A percentile compares a stretch with the other conserved stretches of the same genome.
Conservation (phyloP, 140 eudicot genomes). For the Oenanthe javanica region DNA sequence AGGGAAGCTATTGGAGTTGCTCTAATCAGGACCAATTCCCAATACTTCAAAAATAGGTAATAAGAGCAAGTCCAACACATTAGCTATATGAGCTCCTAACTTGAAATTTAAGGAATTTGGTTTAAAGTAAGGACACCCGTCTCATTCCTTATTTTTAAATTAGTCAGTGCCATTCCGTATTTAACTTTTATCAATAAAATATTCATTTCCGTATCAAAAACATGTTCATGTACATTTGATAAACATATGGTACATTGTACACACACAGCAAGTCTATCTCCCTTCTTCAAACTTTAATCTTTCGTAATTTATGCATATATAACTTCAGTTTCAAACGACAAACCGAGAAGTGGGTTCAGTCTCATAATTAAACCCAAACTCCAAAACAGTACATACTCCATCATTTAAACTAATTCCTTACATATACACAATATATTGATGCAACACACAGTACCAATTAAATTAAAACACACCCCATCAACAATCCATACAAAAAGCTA, state of each 20-base stretch:
- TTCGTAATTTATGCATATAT: not conserved
- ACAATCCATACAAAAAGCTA: not conserved
- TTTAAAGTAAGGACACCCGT: too few species aligned
- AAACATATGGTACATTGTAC: not conserved
- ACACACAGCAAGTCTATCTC: not conserved
- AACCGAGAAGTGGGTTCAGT: too few species aligned
- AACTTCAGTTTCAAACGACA: not conserved
- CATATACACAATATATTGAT: not conserved
- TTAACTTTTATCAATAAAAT: too few species aligned
- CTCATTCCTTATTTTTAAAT: too few species aligned
- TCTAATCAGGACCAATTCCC: not conserved
- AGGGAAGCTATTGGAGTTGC: too few species aligned
- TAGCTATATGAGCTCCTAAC: too few species aligned
- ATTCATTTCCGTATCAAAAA: not conserved
- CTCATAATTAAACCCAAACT: not conserved
- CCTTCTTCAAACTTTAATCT: not conserved
- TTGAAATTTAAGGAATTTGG: too few species aligned
- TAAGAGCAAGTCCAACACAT: too few species aligned
- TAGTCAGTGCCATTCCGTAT: too few species aligned
- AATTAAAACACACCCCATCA: not conserved
- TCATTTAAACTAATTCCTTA: not conserved
- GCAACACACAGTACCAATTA: not conserved
- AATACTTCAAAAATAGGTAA: not conserved
- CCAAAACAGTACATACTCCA: not conserved
- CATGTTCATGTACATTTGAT: not conserved